Base-by-base conservation (phyloP, 805 yeast genomes). In the Ogataea populi-albae region DNA sequence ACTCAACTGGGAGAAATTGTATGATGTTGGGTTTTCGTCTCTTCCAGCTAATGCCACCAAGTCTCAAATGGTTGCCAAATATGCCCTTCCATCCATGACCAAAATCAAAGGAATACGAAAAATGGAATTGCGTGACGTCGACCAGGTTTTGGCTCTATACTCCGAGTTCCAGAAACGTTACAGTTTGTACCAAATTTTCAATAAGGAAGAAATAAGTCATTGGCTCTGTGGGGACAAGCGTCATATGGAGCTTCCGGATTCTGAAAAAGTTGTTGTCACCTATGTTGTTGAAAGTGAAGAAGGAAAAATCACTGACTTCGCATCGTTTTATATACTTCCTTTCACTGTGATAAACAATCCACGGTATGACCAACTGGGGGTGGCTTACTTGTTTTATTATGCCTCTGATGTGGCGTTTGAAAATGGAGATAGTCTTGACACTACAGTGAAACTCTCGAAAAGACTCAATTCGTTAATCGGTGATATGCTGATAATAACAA, bases 361-460 rank as follows among this genome's bases (percentile, higher is more conserved):
- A 3, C 55, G 66, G 23, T 83, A 86, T 57, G 67, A 74, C 29
- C 78, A 79, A 37, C 61, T 93, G 43, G 87, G 87, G 3, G 82
- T 89, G 36, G 96, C 97, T 1, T 93, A 93, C 55, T 64, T 87
- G 43, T 93, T 75, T 62, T 91, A 93, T 64, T 91, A 91, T 55
- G 97, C 95, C 2, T 70, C 95, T 1, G 82, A 82, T 35, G 68
- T 76, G 7, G 81, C 74, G 6, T 57, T 73, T 9, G 64, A 53
- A 3, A 56, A 54, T 8, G 45, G 69, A 36, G 54, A 64, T 35
- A 66, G 64, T 25, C 46, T 55, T 17, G 69, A 56, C 3, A 74
- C 65, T 3, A 68, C 71, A 7, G 53, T 54, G 12, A 53, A 61
- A 19, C 66, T 86, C 47, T 71, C 73, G 49, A 65, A 67, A 43